Conservation (phyloP, 2,329 filamentous ascomycete genomes). For the Fusarium nodosum region DNA sequence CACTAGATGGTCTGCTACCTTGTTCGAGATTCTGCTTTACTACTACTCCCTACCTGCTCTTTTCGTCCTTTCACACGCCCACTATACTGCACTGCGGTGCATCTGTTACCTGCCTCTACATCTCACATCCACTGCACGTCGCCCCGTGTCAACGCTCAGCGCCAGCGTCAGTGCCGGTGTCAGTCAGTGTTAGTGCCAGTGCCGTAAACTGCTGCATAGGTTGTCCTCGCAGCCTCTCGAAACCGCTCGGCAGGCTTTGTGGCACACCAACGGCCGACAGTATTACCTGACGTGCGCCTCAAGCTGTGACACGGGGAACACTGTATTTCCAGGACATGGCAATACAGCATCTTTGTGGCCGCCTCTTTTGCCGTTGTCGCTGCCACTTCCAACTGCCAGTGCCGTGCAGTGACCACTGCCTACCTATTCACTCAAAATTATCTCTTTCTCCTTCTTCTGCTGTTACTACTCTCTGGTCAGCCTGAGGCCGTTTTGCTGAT, state of each 20-base stretch:
- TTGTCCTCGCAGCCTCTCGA: slow-evolving; percentile 47
- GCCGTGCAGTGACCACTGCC: slow-evolving; percentile 35
- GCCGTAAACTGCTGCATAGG: slow-evolving; percentile 45
- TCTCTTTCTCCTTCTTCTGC: slow-evolving; percentile 28
- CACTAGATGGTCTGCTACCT: slow-evolving; percentile 33
- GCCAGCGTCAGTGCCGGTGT: neutral
- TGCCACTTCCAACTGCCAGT: slow-evolving; percentile 44
- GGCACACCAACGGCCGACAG: slow-evolving; percentile 48
- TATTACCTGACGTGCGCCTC: slow-evolving; percentile 46
- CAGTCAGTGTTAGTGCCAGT: slow-evolving; percentile 34
- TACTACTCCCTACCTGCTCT: slow-evolving; percentile 38
- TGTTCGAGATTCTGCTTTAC: slow-evolving; percentile 37
- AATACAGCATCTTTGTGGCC: slow-evolving; percentile 51
- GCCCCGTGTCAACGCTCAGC: slow-evolving; percentile 28
- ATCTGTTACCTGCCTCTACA: slow-evolving; percentile 27
- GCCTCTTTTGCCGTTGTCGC: slow-evolving; percentile 45
- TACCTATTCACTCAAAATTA: slow-evolving; percentile 29
- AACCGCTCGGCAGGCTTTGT: slow-evolving; percentile 47
- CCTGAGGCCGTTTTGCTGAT: slow-evolving; percentile 48
- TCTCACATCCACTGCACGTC: slow-evolving; percentile 27
- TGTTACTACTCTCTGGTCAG: slow-evolving; percentile 36
- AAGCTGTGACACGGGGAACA: slow-evolving; percentile 50
- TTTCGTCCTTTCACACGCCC: slow-evolving; percentile 31
- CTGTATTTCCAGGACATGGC: slow-evolving; percentile 51
- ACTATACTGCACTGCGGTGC: slow-evolving; percentile 19